Evolutionary conservation across 257 asterid genomes (phyloP).

Genomic region (Solanum clarkiae): DNA sequence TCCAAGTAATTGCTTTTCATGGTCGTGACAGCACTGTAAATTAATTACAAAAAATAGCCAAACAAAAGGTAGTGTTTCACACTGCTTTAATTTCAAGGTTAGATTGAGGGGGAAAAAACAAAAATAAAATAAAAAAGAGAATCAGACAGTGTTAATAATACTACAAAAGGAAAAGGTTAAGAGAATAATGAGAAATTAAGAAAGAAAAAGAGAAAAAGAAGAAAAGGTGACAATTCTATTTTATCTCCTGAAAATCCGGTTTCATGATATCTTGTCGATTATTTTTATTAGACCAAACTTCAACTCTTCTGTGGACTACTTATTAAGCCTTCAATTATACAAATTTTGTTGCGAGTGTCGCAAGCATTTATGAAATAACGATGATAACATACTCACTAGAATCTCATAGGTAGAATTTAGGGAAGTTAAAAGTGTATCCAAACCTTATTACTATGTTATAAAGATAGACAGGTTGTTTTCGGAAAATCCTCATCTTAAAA

Average conservation of each 20-base stretch:
- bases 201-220: neutral
- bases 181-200: neutral
- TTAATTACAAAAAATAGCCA: neutral
- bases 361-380: too few relatives aligned
- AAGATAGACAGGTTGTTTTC: too few relatives aligned
- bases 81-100: neutral
- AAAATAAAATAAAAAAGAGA: neutral
- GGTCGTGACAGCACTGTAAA: neutral
- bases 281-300: neutral
- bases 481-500: too few relatives aligned
- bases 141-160: slow-evolving; percentile 4
- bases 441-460: too few relatives aligned
- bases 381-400: too few relatives aligned
- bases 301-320: neutral
- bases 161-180: slow-evolving; percentile 16
- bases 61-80: neutral
- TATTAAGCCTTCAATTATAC: neutral
- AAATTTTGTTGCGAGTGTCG: neutral
- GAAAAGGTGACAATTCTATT: neutral
- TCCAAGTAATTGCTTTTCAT: neutral
- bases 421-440: too few relatives aligned
- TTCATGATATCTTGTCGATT: slow-evolving; percentile 20
- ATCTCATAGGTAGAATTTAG: too few relatives aligned
- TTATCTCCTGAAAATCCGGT: slow-evolving; percentile 26
- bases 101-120: neutral